Percentiles rank a stretch among this genome's conserved stretches.
Evolutionary conservation across 2,329 filamentous ascomycete species (phyloP).

Genomic region (Fulvia fulva): DNA sequence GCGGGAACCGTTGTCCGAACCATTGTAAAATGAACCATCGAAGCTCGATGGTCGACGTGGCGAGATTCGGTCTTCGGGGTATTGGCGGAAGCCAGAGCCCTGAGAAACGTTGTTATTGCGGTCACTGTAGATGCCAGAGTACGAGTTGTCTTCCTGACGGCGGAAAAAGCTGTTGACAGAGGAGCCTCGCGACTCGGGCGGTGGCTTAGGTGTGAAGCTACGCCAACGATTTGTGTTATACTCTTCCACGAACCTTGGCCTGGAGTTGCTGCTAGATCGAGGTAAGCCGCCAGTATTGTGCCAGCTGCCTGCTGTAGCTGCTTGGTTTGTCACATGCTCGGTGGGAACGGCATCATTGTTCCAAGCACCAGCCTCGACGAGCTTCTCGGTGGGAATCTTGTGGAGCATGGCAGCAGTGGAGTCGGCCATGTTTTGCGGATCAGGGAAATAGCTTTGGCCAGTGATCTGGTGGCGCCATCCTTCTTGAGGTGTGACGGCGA

Average conservation of each 20-base stretch:
- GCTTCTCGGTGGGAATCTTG: not conserved
- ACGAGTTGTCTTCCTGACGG: not conserved
- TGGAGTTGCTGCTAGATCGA: not conserved
- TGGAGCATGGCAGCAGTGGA: not conserved
- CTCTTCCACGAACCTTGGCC: not conserved
- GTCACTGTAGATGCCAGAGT: not conserved
- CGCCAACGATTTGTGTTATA: not conserved
- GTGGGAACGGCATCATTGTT: not conserved
- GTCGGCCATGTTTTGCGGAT: not conserved
- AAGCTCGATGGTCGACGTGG: not conserved
- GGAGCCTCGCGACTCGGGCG: not conserved
- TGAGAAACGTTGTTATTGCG: not conserved
- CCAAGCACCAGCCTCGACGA: not conserved
- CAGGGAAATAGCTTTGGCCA: conserved; percentile 1
- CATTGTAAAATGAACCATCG: not conserved
- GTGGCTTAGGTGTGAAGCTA: not conserved
- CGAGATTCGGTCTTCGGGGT: not conserved
- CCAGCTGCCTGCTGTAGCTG: not conserved
- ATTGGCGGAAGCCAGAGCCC: not conserved
- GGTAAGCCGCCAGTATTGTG: not conserved
- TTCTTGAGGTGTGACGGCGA: conserved; percentile 1
- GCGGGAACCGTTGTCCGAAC: not conserved
- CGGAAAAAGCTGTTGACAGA: not conserved
- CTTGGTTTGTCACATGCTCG: not conserved
- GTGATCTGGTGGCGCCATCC: not conserved